phyloP scores from a whole-genome alignment of 352 stramenopile genomes.

The Phytophthora europaea region DNA sequence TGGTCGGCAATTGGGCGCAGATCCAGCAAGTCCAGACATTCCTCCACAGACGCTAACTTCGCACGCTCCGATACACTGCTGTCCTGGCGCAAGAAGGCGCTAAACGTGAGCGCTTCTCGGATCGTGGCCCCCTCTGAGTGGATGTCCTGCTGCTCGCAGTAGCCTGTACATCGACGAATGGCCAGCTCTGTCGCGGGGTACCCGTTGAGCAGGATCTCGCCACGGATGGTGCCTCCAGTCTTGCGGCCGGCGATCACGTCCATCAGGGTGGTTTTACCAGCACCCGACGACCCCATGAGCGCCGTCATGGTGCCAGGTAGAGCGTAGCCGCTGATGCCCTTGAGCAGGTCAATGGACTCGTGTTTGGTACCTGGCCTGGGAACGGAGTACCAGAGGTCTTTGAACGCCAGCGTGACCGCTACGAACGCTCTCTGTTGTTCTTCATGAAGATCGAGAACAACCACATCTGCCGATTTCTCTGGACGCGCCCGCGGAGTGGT shows the following conservation, averaged over 20 bases:
- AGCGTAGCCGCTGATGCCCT: constrained; percentile 66
- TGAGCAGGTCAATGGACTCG: constrained; percentile 73
- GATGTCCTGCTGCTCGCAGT: constrained; percentile 36
- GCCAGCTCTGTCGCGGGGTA: constrained; percentile 35
- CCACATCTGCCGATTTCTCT: neutral
- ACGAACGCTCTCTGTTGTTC: constrained; percentile 33
- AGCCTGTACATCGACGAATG: constrained; percentile 44
- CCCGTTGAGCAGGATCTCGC: constrained; percentile 61
- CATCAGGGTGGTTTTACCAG: constrained; percentile 77
- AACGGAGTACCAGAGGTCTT: constrained; percentile 44
- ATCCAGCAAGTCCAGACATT: constrained; percentile 47
- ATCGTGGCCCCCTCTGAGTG: constrained; percentile 64
- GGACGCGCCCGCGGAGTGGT: constrained; percentile 7
- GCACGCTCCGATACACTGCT: constrained; percentile 33
- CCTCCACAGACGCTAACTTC: constrained; percentile 42
- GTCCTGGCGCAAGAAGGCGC: constrained; percentile 77
- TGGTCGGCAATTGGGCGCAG: constrained; percentile 44
- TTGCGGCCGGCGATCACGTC: constrained; percentile 88
- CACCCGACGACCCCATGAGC: constrained; percentile 64
- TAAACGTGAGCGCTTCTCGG: constrained; percentile 91
- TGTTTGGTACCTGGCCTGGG: constrained; percentile 1
- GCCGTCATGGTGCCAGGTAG: constrained; percentile 53
- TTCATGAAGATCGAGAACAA: constrained; percentile 25
- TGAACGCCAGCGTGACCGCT: constrained; percentile 37
- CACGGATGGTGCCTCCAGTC: constrained; percentile 66